phyloP scores from a whole-genome alignment of 2,329 filamentous ascomycete genomes.

The Chaetomium strumarium region DNA sequence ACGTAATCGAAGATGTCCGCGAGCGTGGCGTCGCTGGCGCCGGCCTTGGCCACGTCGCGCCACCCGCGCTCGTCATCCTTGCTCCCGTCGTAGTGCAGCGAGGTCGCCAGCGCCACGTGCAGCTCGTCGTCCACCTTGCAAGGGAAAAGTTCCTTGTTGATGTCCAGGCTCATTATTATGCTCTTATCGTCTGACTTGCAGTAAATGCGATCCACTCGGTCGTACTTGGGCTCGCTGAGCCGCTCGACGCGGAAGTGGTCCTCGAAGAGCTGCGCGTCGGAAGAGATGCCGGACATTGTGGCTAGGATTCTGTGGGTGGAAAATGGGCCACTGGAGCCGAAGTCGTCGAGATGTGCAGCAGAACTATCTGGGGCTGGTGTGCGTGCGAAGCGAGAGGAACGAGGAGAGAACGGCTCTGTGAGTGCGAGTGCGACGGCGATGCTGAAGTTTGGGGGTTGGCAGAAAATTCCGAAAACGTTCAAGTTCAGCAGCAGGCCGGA shows the following conservation, averaged over 20 bases:
- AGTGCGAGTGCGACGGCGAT: not conserved
- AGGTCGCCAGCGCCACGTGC: constrained; percentile 76
- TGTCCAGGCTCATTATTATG: constrained; percentile 71
- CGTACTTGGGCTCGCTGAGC: constrained; percentile 83
- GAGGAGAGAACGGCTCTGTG: not conserved
- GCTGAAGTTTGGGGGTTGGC: not conserved
- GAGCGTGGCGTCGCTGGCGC: constrained; percentile 51
- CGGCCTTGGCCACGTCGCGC: constrained; percentile 62
- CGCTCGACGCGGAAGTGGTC: constrained; percentile 79
- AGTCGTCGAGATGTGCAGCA: not conserved
- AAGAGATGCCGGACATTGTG: constrained; percentile 51
- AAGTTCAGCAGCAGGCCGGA: not conserved
- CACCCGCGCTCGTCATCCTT: constrained; percentile 75
- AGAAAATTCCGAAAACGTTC: constrained; percentile 17
- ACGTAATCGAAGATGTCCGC: constrained; percentile 85
- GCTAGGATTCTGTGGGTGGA: not conserved
- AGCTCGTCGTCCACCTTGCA: constrained; percentile 68
- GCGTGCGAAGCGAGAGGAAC: not conserved
- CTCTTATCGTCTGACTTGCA: constrained; percentile 58
- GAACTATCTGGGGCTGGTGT: not conserved
- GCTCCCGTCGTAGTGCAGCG: constrained; percentile 77
- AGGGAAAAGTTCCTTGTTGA: constrained; percentile 90
- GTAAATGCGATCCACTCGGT: constrained; percentile 82
- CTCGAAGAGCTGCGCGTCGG: constrained; percentile 90
- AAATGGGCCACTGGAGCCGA: not conserved